Conservation (phyloP, 2,329 filamentous ascomycete species). For the Sporothrix pseudoabietina region DNA sequence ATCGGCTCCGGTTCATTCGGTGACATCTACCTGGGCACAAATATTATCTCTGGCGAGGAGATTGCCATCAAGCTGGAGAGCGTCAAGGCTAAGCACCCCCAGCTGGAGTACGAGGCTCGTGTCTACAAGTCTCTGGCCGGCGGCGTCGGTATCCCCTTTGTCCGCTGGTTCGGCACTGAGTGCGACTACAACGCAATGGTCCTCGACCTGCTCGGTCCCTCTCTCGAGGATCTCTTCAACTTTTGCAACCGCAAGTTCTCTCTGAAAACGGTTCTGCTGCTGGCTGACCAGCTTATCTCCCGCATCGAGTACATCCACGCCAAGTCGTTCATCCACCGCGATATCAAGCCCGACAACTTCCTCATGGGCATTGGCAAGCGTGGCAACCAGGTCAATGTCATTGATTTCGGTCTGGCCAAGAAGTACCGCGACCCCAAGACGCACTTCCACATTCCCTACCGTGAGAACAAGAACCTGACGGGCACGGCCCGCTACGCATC, state of each 20-base stretch:
- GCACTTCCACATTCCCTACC: slow-evolving; percentile 98
- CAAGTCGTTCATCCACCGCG: slow-evolving; percentile 99
- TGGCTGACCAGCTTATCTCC: slow-evolving; percentile 97
- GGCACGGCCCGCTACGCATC: slow-evolving; percentile 97
- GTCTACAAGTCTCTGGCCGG: slow-evolving; percentile 90
- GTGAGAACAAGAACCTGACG: slow-evolving; percentile 99
- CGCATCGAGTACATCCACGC: slow-evolving; percentile 99
- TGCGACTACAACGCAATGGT: slow-evolving; percentile 99
- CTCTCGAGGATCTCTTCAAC: slow-evolving; percentile 98
- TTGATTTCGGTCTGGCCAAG: slow-evolving; percentile 98
- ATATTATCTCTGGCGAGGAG: slow-evolving; percentile 99
- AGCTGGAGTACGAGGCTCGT: slow-evolving; percentile 97
- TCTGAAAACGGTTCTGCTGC: slow-evolving; percentile 92
- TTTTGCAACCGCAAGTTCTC: slow-evolving; percentile 99
- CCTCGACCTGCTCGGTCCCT: slow-evolving; percentile 91
- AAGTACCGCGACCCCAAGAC: slow-evolving; percentile 99
- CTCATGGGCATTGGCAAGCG: slow-evolving; percentile 99
- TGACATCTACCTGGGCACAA: slow-evolving; percentile 98
- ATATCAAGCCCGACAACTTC: slow-evolving; percentile 99
- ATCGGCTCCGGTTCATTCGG: slow-evolving; percentile 97
- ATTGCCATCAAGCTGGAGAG: slow-evolving; percentile 99
- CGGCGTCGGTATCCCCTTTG: slow-evolving; percentile 96
- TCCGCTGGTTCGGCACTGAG: slow-evolving; percentile 99
- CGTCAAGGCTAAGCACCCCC: slow-evolving; percentile 98
- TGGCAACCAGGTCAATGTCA: slow-evolving; percentile 98